Evolutionary conservation across 805 yeast species (phyloP).

Genomic region (Wickerhamomyces queroliae): DNA sequence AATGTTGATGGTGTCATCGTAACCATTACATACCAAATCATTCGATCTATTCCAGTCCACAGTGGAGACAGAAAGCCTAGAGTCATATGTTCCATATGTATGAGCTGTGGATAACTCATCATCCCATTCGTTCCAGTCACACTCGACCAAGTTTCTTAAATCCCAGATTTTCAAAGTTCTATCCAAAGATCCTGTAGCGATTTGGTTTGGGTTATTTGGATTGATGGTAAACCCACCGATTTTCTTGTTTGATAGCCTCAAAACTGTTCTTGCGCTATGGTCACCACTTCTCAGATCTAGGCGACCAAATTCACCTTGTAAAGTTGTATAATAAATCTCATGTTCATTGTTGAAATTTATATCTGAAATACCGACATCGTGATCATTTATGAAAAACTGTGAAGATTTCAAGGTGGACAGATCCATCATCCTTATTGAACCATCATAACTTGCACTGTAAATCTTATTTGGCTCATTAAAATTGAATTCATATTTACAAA

Average conservation of each 20-base stretch:
- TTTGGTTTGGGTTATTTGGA: constrained; percentile 56
- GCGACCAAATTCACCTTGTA: constrained; percentile 74
- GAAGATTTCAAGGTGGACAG: constrained; percentile 51
- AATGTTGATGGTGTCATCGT: constrained; percentile 76
- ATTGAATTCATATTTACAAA: constrained; percentile 57
- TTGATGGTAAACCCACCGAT: constrained; percentile 85
- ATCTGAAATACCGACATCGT: constrained; percentile 69
- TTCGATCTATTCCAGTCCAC: constrained; percentile 66
- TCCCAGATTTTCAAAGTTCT: constrained; percentile 87
- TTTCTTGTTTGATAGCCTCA: constrained; percentile 77
- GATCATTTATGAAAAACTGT: constrained; percentile 56
- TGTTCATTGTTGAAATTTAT: constrained; percentile 53
- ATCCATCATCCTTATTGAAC: constrained; percentile 72
- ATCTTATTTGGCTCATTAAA: constrained; percentile 46
- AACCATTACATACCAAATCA: constrained; percentile 85
- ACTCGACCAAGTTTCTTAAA: constrained; percentile 44
- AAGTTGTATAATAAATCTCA: constrained; percentile 65
- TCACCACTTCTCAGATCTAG: constrained; percentile 57
- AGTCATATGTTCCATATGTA: constrained; percentile 52
- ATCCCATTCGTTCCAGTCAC: constrained; percentile 55
- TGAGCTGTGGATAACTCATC: constrained; percentile 31
- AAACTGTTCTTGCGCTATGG: constrained; percentile 22
- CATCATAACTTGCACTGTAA: constrained; percentile 79
- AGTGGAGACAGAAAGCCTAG: constrained; percentile 76
- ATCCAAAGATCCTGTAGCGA: constrained; percentile 88